Evolutionary conservation across 129 eudicot species (phyloP).

Genomic region (Logfia minima): DNA sequence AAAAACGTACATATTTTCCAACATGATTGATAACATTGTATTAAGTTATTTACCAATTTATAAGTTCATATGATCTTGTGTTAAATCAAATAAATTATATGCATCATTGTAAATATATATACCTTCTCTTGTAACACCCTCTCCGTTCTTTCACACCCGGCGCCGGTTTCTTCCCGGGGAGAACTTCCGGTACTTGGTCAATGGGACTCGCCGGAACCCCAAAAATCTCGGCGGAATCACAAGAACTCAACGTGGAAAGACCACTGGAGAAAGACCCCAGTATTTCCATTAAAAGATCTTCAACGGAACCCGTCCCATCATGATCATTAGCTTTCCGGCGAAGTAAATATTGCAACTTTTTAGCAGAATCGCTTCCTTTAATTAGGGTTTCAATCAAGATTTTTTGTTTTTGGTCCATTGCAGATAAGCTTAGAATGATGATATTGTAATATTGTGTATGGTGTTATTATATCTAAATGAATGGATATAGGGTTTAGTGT

Average conservation of each 20-base stretch:
- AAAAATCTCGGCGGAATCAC: constrained; percentile 7
- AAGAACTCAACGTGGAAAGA: constrained; percentile 31
- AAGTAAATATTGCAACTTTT: constrained; percentile 31
- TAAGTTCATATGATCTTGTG: too few species aligned
- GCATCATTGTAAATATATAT: background rate
- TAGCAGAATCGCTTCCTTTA: constrained; percentile 36
- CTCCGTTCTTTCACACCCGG: constrained; percentile 48
- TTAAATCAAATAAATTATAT: background rate
- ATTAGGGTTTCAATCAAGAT: constrained; percentile 23
- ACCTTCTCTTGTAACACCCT: constrained; percentile 69
- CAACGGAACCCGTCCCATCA: constrained; percentile 6
- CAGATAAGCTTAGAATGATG: background rate
- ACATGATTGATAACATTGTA: background rate
- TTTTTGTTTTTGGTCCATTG: constrained; percentile 29
- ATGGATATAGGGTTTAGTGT: constrained; percentile 1
- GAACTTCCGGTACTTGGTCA: constrained; percentile 29
- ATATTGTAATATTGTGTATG: background rate
- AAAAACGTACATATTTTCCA: background rate
- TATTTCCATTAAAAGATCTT: constrained; percentile 34
- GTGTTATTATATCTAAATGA: background rate
- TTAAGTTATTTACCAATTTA: background rate
- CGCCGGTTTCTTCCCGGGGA: constrained; percentile 33
- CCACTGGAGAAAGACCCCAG: constrained; percentile 31
- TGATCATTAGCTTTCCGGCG: background rate
- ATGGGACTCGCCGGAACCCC: constrained; percentile 37